Base-by-base conservation (phyloP, 768 basidiomycete genomes). In the Tephrocybe sp. region DNA sequence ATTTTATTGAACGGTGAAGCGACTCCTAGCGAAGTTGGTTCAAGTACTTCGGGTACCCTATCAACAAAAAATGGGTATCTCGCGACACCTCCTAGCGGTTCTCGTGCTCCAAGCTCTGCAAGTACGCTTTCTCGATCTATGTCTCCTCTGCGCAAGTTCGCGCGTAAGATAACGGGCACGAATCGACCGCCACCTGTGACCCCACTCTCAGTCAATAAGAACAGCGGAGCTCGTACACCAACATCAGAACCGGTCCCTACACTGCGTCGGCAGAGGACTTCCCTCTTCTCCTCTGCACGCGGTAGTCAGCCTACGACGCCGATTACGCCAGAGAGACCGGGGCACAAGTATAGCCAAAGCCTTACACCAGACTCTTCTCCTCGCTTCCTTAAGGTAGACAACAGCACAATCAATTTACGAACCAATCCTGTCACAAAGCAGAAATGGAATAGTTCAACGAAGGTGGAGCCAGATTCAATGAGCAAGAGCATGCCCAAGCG, bases 371-470 rank as follows among this genome's bases (percentile, higher is more conserved):
- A 87, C 19, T 77, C 83, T 10, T 83, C 86, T 5, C 83, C 87
- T 31, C 72, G 66, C 43, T 63, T 65, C 20, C 60, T 66, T 51
- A 76, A 68, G 53, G 52, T 68, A 26, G 73, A 77, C 53, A 57
- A 65, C n/a, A 66, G 63, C 51, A 77, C 76, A 33, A 55, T 75
- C 43, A 81, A 78, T 59, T 61, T 56, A 45, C 66, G 64, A 8
- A 45, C 49, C 36, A 45, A 39, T 34, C 51, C 48, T 20, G 30
- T 67, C 50, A 42, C 57, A 31, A 78, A 79, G 57, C 83, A 82
- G 53, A 72, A 68, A 31, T 93, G 91, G 91, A 93, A 93, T 61
- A 77, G 84, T 56, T 92, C 89, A 4, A 92, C 89, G 1, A 89
- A 74, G 60, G 76, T 92, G n/a, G 73, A 82, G 41, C 57, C 70